A percentile compares a stretch with the other conserved stretches of the same genome.
phyloP scores from a whole-genome alignment of 2,329 filamentous ascomycete species.

The Stagonosporopsis rhizophila region DNA sequence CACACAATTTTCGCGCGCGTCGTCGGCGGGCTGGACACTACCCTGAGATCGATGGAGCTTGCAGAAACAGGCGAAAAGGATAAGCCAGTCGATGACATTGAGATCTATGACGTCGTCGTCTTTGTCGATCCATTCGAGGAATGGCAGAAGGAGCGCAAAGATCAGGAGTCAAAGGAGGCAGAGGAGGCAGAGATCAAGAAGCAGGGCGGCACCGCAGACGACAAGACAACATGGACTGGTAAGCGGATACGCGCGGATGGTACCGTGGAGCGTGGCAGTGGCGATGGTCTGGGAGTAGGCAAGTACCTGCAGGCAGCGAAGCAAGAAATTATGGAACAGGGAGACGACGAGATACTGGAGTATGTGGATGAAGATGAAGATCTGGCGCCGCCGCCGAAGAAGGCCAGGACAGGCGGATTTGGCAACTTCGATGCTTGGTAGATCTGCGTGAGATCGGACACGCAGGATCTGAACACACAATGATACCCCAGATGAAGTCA shows the following conservation, averaged over 20 bases:
- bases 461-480: not conserved
- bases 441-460: not conserved
- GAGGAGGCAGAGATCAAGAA: slow-evolving; percentile 69
- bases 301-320: slow-evolving; percentile 79
- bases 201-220: slow-evolving; percentile 80
- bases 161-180: slow-evolving; percentile 65
- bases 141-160: slow-evolving; percentile 72
- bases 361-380: slow-evolving; percentile 70
- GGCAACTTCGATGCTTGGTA: slow-evolving; percentile 95
- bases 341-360: slow-evolving; percentile 67
- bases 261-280: slow-evolving; percentile 60
- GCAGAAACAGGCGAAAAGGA: slow-evolving; percentile 77
- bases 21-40: slow-evolving; percentile 75
- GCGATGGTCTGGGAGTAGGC: slow-evolving; percentile 67
- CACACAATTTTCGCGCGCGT: slow-evolving; percentile 96
- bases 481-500: slow-evolving; percentile 23
- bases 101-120: slow-evolving; percentile 82
- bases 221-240: slow-evolving; percentile 93
- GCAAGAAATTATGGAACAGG: slow-evolving; percentile 39
- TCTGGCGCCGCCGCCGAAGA: slow-evolving; percentile 75
- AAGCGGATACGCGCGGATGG: slow-evolving; percentile 80
- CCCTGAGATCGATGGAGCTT: slow-evolving; percentile 77
- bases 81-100: slow-evolving; percentile 77
- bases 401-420: slow-evolving; percentile 78
- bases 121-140: slow-evolving; percentile 96